Evolutionary conservation across 2,329 filamentous ascomycete genomes (phyloP), one percentile per base, ranked within the genome.

Genomic region (Diplocarpon mali): DNA sequence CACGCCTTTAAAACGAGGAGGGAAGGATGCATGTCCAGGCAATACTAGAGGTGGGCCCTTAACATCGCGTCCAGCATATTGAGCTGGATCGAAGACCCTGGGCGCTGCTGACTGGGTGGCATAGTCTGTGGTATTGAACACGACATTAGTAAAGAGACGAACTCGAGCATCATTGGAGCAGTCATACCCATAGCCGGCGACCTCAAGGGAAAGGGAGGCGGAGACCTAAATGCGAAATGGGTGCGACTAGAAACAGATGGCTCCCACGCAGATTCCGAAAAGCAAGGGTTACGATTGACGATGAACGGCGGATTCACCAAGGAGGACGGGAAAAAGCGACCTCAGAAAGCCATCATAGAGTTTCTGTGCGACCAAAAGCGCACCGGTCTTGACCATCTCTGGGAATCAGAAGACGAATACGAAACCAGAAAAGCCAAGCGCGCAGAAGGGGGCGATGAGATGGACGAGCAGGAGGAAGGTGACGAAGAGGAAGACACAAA

Each of bases 331-430:
- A 68, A 71, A 39, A 69, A 71, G 44, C 66, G 66, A 24, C 68
- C 76, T 48, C 84, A 93, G 63, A 80, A 78, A 58, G 85, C 88
- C 3, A 73, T 94, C 9, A 76, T 96, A 43, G 85, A 94, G 57
- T 88, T 96, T 55, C 62, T 89, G 15, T 98, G 92, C 65, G 83
- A 94, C 59, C 69, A 66, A 27, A 71, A 82, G 2, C 72, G 75
- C 53, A 80, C 79, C 8, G 89, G 89, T 1, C 72, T 82, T 6
- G 89, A 95, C 66, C 77, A 76, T 53, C 78, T 84, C 56, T 76
- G 72, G 61, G 68, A 72, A 36, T 62, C 69, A 2, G 67, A 74
- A 50, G 74, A 81, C 46, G 67, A 75, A 53, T 75, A 78, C 52
- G 68, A 69, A 5, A 50, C 60, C 27, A 54, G 62, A 29, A 46